Evolutionary conservation across 2,329 filamentous ascomycete genomes (phyloP).

Genomic region (Akanthomyces dipterigenus): DNA sequence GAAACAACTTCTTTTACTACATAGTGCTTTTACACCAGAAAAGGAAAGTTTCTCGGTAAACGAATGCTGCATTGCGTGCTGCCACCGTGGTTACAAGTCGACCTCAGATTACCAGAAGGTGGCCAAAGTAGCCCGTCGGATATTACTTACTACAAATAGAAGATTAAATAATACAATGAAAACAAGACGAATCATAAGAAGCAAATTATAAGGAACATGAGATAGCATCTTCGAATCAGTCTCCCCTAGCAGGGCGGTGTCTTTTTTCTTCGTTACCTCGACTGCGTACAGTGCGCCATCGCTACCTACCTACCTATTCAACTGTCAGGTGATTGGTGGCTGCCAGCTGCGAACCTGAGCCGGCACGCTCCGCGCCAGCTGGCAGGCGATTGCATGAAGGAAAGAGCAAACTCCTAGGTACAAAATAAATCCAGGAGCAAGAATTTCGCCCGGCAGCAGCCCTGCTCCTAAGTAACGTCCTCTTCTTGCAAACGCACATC

Average conservation of each 20-base stretch:
- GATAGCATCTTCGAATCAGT: no score
- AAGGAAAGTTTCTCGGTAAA: neutral
- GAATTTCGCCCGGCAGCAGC: neutral
- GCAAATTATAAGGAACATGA: no score
- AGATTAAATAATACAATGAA: no score
- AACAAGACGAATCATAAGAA: no score
- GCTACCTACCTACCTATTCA: no score
- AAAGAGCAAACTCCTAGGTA: neutral
- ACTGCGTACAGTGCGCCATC: neutral
- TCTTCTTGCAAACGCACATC: neutral
- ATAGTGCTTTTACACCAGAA: neutral
- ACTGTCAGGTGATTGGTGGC: slow-evolving; percentile 5
- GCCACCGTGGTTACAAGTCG: neutral
- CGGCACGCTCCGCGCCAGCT: neutral
- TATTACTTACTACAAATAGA: no score
- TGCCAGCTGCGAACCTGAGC: neutral
- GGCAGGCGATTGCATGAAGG: neutral
- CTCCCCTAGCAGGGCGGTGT: no score
- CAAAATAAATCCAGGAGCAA: neutral
- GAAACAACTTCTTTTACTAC: no score
- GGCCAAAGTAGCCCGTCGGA: no score
- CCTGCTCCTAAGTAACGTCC: neutral
- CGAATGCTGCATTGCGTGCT: neutral
- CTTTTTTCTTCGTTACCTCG: no score
- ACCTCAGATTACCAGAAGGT: neutral